phyloP scores from a whole-genome alignment of 2,329 filamentous ascomycete genomes.

The Chaetomiaceae sp. region DNA sequence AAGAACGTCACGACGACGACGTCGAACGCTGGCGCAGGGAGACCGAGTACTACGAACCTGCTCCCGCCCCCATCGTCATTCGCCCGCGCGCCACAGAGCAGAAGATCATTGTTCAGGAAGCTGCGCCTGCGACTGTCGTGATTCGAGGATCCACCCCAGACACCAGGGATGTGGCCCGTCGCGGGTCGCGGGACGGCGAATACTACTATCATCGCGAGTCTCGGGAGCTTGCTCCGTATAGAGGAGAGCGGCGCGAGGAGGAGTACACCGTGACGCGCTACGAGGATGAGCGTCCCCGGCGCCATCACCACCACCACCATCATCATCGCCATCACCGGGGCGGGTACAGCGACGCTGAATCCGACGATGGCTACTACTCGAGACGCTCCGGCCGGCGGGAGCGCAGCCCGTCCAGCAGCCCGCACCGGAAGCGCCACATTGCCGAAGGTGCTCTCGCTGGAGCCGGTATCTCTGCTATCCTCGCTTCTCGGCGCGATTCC shows the following conservation, averaged over 20 bases:
- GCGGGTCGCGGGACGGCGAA: conserved; percentile 42
- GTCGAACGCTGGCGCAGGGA: conserved; percentile 57
- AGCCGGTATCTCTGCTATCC: conserved; percentile 55
- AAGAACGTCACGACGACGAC: conserved; percentile 49
- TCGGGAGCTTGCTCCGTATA: conserved; percentile 40
- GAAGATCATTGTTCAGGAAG: conserved; percentile 48
- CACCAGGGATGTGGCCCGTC: conserved; percentile 33
- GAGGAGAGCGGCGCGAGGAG: conserved; percentile 31
- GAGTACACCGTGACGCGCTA: conserved; percentile 32
- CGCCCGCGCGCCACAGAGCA: conserved; percentile 36
- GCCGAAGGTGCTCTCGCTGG: conserved; percentile 62
- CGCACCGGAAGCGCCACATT: conserved; percentile 53
- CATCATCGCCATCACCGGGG: conserved; percentile 37
- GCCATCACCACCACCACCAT: conserved; percentile 35
- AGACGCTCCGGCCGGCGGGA: conserved; percentile 46
- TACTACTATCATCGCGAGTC: conserved; percentile 48
- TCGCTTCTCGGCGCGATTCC: conserved; percentile 49
- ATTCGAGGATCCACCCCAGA: conserved; percentile 27
- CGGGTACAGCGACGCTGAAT: conserved; percentile 32
- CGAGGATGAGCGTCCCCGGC: conserved; percentile 28
- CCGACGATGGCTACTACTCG: conserved; percentile 38
- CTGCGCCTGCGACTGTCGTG: conserved; percentile 42
- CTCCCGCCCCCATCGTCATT: conserved; percentile 41
- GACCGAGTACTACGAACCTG: conserved; percentile 56
- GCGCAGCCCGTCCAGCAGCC: conserved; percentile 41